Conservation (phyloP, 306 rosid species). For the Acmispon strigosus region DNA sequence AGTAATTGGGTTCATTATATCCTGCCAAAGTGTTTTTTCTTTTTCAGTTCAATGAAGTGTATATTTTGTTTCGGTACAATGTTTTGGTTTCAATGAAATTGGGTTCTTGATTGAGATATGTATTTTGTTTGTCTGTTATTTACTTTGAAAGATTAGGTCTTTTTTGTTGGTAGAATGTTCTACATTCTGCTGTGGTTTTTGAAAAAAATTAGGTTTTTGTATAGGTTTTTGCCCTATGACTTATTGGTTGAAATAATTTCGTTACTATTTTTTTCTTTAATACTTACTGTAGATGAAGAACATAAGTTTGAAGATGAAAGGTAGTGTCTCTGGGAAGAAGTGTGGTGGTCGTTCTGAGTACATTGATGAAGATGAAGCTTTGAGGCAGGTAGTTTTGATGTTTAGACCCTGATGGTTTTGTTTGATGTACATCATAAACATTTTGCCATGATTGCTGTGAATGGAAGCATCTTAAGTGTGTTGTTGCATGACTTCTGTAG, state of each 20-base stretch:
- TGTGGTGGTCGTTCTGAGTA: constrained; percentile 14
- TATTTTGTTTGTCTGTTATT: neutral
- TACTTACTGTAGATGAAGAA: constrained; percentile 40
- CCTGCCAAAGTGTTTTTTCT: too few relatives aligned
- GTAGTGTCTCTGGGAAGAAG: constrained; percentile 27
- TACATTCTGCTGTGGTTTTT: neutral
- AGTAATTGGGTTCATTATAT: too few relatives aligned
- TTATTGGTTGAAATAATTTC: neutral
- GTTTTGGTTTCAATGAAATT: neutral
- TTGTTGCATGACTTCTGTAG: constrained; percentile 31
- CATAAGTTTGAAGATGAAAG: constrained; percentile 37
- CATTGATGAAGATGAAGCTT: constrained; percentile 57
- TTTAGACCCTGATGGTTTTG: constrained; percentile 2
- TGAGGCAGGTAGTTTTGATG: constrained; percentile 48
- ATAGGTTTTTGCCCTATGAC: neutral
- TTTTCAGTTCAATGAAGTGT: neutral
- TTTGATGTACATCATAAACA: neutral
- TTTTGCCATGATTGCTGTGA: neutral
- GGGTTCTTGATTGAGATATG: neutral
- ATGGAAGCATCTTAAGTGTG: constrained; percentile 16
- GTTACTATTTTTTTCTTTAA: constrained; percentile 1
- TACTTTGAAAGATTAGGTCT: neutral
- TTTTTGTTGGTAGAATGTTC: neutral
- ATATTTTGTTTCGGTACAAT: neutral
- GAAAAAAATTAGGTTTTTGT: too few relatives aligned